phyloP scores from a whole-genome alignment of 2,329 filamentous ascomycete genomes.

The Aspergillus intermedius region DNA sequence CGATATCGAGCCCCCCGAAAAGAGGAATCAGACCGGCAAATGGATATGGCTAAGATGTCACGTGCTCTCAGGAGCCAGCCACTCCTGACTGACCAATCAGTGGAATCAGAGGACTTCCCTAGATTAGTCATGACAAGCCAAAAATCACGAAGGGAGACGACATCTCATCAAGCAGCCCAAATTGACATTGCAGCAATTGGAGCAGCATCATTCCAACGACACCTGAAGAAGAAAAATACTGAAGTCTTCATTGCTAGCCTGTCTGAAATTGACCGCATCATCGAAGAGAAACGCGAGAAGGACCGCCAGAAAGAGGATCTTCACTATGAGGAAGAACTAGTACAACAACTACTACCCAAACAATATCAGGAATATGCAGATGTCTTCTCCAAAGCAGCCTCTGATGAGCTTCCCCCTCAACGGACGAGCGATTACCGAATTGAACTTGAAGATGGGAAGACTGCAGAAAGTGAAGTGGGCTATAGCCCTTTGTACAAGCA shows the following conservation, averaged over 20 bases:
- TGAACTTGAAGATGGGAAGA: not conserved
- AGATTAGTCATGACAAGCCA: too few relatives aligned
- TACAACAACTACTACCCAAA: not conserved
- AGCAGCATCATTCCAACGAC: not conserved
- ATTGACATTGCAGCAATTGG: not conserved
- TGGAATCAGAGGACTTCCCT: too few relatives aligned
- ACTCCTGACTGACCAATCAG: too few relatives aligned
- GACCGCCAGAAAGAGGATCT: not conserved
- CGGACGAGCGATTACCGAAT: not conserved
- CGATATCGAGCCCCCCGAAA: not conserved
- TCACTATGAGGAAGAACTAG: not conserved
- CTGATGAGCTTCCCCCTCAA: not conserved
- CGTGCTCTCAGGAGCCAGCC: too few relatives aligned
- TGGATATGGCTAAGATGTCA: not conserved
- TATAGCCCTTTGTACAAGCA: not conserved
- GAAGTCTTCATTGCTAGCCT: not conserved
- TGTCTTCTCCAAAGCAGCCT: not conserved
- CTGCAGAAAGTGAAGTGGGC: not conserved
- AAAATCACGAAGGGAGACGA: too few relatives aligned
- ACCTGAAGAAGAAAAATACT: not conserved
- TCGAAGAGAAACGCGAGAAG: not conserved
- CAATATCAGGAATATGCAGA: not conserved
- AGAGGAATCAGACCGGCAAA: not conserved
- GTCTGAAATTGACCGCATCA: not conserved
- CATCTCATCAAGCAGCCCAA: not conserved